Evolutionary conservation across 176 grass and related monocot species (phyloP), one percentile per base, ranked within the genome.

Genomic region (Alloteropsis semialata): DNA sequence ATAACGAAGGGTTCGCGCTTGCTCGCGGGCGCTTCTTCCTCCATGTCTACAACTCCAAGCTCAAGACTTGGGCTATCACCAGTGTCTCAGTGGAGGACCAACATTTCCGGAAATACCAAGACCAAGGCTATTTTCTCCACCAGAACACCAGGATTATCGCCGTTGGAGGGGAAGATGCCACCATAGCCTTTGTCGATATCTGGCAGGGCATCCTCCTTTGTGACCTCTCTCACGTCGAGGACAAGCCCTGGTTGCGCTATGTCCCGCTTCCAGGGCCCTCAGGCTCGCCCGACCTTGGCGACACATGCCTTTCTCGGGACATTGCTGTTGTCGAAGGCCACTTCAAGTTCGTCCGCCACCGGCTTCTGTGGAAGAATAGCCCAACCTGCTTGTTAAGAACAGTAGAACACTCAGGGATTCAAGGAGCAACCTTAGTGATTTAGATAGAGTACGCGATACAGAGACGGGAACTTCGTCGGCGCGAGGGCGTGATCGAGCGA

Each of bases 131-230:
- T 18, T 77, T 62, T 4, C 0, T 2, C 0, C 56, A 62, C 30
- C 0, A 13, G 1, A 30, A 16, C 24, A 17, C 12, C 55, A 60
- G 29, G 27, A 39, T 3, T 1, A 14, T 79, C 27, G 12, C 43
- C 0, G 3, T 65, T 0, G 44, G 60, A 57, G 38, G 51, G 8
- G 44, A 24, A 16, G 43, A 3, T 5, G 43, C 28, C 43, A 79
- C 76, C 76, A 36, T 79, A 7, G 76, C 17, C 25, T 78, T 62
- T 18, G 59, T 65, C 58, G 76, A 79, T 11, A 27, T 65, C 58
- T 48, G 28, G 17, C 17, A 38, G 14, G 75, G 56, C 8, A 77
- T 62, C 57, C 33, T 77, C 55, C 39, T 78, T 18, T 64, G 41
- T 0, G 58, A 64, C 13, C 18, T 79, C 12, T 10, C 46, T 18